Evolutionary conservation across 495 filamentous ascomycete genomes (phyloP).

Genomic region (Tuber indicum): DNA sequence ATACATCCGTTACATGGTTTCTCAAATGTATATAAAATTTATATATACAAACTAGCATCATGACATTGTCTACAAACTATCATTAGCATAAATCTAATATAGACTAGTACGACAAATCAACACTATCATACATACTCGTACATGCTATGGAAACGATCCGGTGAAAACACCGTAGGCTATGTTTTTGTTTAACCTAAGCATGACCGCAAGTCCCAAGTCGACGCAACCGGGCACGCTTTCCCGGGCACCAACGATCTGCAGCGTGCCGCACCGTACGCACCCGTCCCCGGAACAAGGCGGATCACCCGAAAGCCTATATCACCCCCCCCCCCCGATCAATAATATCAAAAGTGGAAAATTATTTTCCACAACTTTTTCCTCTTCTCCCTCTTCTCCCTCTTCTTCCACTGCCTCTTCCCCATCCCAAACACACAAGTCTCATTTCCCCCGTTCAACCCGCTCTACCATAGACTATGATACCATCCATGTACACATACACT

Average conservation of each 20-base stretch:
- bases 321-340: background rate
- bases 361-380: background rate
- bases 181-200: background rate
- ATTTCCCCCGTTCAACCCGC: background rate
- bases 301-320: background rate
- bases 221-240: background rate
- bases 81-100: background rate
- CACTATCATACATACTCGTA: background rate
- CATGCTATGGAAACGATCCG: background rate
- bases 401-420: too few species aligned
- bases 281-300: background rate
- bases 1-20: background rate
- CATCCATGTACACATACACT: background rate
- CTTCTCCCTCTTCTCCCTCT: too few species aligned
- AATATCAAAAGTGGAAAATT: background rate
- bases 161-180: background rate
- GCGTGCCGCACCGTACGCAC: background rate
- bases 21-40: background rate
- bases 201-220: background rate
- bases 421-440: background rate
- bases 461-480: background rate
- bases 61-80: background rate
- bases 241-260: background rate
- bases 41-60: background rate
- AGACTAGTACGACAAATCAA: background rate